Conservation (phyloP, 805 yeast genomes). For the Starmerella floricola region DNA sequence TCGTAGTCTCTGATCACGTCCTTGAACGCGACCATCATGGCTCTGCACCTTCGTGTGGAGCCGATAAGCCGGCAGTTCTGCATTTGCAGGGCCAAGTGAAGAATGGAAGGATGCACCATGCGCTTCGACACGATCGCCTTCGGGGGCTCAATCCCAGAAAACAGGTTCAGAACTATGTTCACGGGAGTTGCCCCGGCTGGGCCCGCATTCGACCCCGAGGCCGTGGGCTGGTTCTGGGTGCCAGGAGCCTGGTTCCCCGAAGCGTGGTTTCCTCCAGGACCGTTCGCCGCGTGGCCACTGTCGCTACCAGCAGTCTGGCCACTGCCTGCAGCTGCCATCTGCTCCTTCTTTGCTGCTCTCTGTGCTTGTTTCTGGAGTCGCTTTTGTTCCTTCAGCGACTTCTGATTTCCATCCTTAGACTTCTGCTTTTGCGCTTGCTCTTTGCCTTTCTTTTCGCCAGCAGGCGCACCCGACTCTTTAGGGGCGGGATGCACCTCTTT, state of each 20-base stretch:
- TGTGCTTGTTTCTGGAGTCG: slow-evolving; percentile 86
- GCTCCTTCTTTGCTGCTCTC: slow-evolving; percentile 76
- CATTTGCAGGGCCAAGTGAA: slow-evolving; percentile 64
- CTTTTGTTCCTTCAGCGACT: slow-evolving; percentile 59
- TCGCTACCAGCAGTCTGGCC: slow-evolving; percentile 26
- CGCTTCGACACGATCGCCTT: slow-evolving; percentile 38
- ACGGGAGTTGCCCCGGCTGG: background rate
- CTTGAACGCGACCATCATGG: slow-evolving; percentile 77
- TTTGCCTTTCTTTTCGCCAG: no score
- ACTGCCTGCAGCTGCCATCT: slow-evolving; percentile 32
- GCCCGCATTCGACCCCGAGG: background rate
- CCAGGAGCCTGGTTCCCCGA: slow-evolving; percentile 5
- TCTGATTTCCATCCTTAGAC: slow-evolving; percentile 1
- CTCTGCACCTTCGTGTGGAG: slow-evolving; percentile 69
- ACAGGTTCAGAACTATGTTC: slow-evolving; percentile 29
- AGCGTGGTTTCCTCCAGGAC: slow-evolving; percentile 28
- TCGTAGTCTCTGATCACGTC: slow-evolving; percentile 64
- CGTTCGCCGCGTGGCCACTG: slow-evolving; percentile 33
- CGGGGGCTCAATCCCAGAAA: slow-evolving; percentile 31
- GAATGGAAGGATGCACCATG: slow-evolving; percentile 75
- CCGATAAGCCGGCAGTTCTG: slow-evolving; percentile 83
- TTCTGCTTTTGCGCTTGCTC: background rate
- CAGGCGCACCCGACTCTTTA: background rate
- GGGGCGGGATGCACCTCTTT: no score
- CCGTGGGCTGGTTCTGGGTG: background rate